A percentile compares a stretch with the other conserved stretches of the same genome.
Evolutionary conservation across 1,284 basidiomycete species (phyloP).

Genomic region (Anthracocystis setariae): DNA sequence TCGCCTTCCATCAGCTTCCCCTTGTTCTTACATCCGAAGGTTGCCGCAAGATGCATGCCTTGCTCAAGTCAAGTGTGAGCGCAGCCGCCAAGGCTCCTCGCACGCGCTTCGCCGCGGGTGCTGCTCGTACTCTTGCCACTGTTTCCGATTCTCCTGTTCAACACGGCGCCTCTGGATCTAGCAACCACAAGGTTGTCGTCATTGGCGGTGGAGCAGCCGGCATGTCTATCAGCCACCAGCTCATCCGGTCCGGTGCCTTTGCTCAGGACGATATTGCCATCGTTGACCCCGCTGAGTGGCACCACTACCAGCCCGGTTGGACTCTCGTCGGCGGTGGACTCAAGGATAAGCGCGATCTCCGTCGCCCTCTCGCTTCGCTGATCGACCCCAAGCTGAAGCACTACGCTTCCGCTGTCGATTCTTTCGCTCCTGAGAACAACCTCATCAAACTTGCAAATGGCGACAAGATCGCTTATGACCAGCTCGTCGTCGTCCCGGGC

Average conservation of each 20-base stretch:
- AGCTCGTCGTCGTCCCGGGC: slow-evolving; percentile 87
- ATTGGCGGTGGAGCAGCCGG: slow-evolving; percentile 69
- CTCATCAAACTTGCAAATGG: slow-evolving; percentile 79
- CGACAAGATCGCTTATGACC: slow-evolving; percentile 80
- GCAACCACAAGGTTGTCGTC: slow-evolving; percentile 65
- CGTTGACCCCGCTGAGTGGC: slow-evolving; percentile 57
- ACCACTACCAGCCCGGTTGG: slow-evolving; percentile 72
- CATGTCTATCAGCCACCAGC: slow-evolving; percentile 66
- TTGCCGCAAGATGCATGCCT: slow-evolving; percentile 35
- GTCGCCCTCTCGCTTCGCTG: slow-evolving; percentile 73
- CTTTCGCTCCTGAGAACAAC: slow-evolving; percentile 80
- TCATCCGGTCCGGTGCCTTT: slow-evolving; percentile 72
- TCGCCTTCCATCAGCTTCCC: not conserved
- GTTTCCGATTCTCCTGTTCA: slow-evolving; percentile 35
- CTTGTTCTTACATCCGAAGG: not conserved
- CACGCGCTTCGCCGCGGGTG: slow-evolving; percentile 18
- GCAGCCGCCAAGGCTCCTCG: slow-evolving; percentile 19
- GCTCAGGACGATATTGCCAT: slow-evolving; percentile 56
- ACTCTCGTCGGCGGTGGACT: slow-evolving; percentile 91
- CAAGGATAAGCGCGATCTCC: slow-evolving; percentile 75
- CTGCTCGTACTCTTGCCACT: slow-evolving; percentile 31
- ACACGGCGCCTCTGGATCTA: slow-evolving; percentile 42
- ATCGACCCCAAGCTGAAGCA: slow-evolving; percentile 74
- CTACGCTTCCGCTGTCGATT: slow-evolving; percentile 78
- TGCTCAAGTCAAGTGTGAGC: slow-evolving; percentile 29